Evolutionary conservation across 495 filamentous ascomycete genomes (phyloP).

Genomic region (Trichodelitschia bisporula): DNA sequence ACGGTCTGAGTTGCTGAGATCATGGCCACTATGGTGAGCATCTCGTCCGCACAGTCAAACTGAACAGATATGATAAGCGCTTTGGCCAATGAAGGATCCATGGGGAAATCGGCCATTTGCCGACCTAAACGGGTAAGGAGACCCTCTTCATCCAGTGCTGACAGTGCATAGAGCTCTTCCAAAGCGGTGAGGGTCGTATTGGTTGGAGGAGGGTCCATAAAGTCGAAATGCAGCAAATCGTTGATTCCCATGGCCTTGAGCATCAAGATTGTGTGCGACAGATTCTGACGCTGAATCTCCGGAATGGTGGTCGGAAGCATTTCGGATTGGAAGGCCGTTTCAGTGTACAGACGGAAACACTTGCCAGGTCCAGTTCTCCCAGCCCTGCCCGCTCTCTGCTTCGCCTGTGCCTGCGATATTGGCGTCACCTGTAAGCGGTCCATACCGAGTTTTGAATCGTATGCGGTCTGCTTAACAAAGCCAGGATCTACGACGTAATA

Average conservation of each 20-base stretch:
- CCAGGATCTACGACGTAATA: conserved; percentile 96
- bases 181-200: conserved; percentile 95
- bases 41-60: conserved; percentile 73
- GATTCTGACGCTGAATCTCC: conserved; percentile 88
- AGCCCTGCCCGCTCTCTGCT: conserved; percentile 79
- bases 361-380: conserved; percentile 91
- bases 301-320: conserved; percentile 93
- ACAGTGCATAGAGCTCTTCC: conserved; percentile 83
- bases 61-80: conserved; percentile 72
- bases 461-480: conserved; percentile 94
- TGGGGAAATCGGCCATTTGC: conserved; percentile 97
- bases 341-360: conserved; percentile 88
- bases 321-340: conserved; percentile 84
- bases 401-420: conserved; percentile 90
- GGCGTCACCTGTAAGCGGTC: conserved; percentile 86
- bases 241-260: conserved; percentile 99
- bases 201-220: conserved; percentile 93
- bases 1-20: conserved; percentile 48
- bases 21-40: conserved; percentile 90
- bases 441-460: conserved; percentile 94
- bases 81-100: conserved; percentile 73
- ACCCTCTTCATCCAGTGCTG: conserved; percentile 87
- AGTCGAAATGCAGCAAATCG: conserved; percentile 90
- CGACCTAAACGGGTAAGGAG: conserved; percentile 76
- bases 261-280: conserved; percentile 92